Evolutionary conservation across 2,329 filamentous ascomycete species (phyloP).

Genomic region (Diaporthe citrichinensis): DNA sequence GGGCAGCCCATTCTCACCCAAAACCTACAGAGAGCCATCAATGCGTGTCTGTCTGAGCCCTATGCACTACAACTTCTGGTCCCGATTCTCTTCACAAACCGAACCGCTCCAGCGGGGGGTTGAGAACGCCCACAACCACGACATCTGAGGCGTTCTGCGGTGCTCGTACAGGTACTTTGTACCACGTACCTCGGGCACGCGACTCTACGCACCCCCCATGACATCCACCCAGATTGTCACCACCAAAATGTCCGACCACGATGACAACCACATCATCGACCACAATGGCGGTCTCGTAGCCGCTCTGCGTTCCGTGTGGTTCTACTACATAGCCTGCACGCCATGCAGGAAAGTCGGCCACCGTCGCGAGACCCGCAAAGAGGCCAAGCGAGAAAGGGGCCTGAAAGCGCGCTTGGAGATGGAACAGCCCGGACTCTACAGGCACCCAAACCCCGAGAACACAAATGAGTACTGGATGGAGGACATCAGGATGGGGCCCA

Average conservation of each 20-base stretch:
- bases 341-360: conserved; percentile 81
- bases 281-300: conserved; percentile 57
- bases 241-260: conserved; percentile 39
- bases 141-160: conserved; percentile 14
- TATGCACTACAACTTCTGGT: conserved; percentile 9
- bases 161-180: conserved; percentile 29
- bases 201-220: conserved; percentile 27
- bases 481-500: conserved; percentile 87
- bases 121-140: conserved; percentile 17
- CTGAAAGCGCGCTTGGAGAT: conserved; percentile 75
- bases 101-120: conserved; percentile 38
- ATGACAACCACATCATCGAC: conserved; percentile 33
- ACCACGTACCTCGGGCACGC: conserved; percentile 37
- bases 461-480: conserved; percentile 92
- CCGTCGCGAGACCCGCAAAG: conserved; percentile 77
- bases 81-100: conserved; percentile 22
- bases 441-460: conserved; percentile 85
- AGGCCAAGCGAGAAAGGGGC: conserved; percentile 77
- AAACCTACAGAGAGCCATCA: conserved; percentile 10
- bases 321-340: conserved; percentile 83
- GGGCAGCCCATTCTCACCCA: conserved; percentile 26
- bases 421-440: conserved; percentile 80
- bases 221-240: conserved; percentile 4
- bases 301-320: conserved; percentile 81
- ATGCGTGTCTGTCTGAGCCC: conserved; percentile 24